Evolutionary conservation across 345 rosid species (phyloP), one percentile per base, ranked within the genome.

Genomic region (Hypericum perforatum): DNA sequence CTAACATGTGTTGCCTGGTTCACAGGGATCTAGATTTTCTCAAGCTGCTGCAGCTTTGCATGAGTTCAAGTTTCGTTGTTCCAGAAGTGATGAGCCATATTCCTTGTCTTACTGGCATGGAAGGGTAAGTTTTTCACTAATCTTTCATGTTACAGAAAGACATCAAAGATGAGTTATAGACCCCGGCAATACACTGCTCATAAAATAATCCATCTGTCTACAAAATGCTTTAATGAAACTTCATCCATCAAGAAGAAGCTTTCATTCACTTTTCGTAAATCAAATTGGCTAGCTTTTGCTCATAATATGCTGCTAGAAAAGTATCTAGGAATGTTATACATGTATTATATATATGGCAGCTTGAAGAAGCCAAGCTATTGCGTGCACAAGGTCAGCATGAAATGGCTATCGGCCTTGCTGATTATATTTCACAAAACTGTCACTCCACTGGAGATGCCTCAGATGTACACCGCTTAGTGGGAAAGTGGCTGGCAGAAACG

Each of bases 401-500:
- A 74, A 83, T 81, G 87, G 89, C 98, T 40, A 86, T 92, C 68
- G 77, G 81, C 72, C 95, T 88, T 62, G 96, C 86, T 43, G 82
- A 79, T 58, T 85, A 81, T 67, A 71, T 91, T 56, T 79, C 85
- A 46, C 70, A 81, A 59, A 79, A 85, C 69, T 78, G 74, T 65
- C 66, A 70, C 52, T 64, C 76, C 58, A 65, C 70, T 43, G 92
- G 87, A 63, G 86, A 74, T 54, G 76, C 82, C 56, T 77, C 96
- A 43, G 82, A 87, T 59, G 84, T 85, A 11, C 64, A 76, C 64
- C 89, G 96, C 63, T 75, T 91, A 76, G 81, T 82, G 37, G 98
- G 98, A 43, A 91, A 87, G 74, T 91, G 98, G 98, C 82, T 91
- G 53, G 98, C 92, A 4, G 95, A 87, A 82, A 85, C 92, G 64